Evolutionary conservation across 2,329 filamentous ascomycete genomes (phyloP), one percentile per base, ranked within the genome.

Genomic region (Sphaerulina musiva): DNA sequence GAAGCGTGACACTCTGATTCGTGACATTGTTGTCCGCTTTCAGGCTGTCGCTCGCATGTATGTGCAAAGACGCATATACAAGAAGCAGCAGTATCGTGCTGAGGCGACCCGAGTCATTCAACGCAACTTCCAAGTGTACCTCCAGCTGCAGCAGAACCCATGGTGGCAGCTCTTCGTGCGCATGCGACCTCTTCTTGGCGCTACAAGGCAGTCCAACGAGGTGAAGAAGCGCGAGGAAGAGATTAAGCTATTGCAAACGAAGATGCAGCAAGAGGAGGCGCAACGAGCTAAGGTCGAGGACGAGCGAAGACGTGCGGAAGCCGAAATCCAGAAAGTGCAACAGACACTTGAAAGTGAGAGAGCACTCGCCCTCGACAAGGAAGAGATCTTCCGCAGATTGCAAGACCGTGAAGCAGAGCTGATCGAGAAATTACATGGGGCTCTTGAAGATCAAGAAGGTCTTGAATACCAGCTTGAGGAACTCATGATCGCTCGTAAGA

Each of bases 341-440:
- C 89, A 97, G 64, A 95, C 89, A 0, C 78, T 99, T 1, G 95
- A 98, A 70, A 95, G 91, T 61, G 95, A 98, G 72, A 84, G 93
- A 47, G 89, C 92, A n/a, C 78, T 98, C 41, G 93, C 93, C 1
- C 76, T 98, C 4, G 93, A 99, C 72, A 98, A 98, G 69, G 95
- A 99, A 68, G 93, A 98, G 66, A 98, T 99, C 56, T 98, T 97
- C 77, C 95, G 92, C 68, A 83, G 95, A n/a, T 78, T 98, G 20
- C 93, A 96, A 68, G 76, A 85, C 50, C 86, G 93, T n/a, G 93
- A 98, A 72, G 80, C 84, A 9, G 92, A 98, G 68, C 80, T 99
- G 3, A 88, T 86, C 49, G 95, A 98, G 66, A 96, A 97, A 73
- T 80, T 99, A 29, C 82, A 89, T 38, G 92, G 88, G 39, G 92